Evolutionary conservation across 1,139 yeast species (phyloP), one percentile per base, ranked within the genome.

Genomic region (Eremothecium sinecaudum): DNA sequence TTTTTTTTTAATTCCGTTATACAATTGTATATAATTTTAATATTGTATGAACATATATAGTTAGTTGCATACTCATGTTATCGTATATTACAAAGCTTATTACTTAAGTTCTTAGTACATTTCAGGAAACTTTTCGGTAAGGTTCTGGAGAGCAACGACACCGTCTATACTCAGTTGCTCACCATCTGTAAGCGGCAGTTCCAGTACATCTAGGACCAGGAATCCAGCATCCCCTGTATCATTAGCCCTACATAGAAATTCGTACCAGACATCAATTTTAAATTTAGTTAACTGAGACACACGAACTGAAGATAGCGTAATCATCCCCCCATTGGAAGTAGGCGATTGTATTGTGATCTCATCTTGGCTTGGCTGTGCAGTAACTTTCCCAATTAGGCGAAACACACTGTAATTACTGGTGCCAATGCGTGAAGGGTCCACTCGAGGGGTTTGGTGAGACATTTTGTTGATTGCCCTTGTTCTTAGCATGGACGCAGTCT

Each of bases 401-500:
- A 55, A 55, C 21, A 55, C 54, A 5, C 58, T 46, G 6, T 46
- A 41, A 12, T 38, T 33, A 16, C 41, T 43, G 28, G 37, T 42
- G 16, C 48, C 39, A 5, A 54, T 40, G 24, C 51, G 51, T 21
- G 45, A 42, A n/a, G 60, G 58, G 30, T 51, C 55, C 24, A 55
- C 35, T 37, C 60, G 48, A 22, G 59, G 59, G 4, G 60, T 55
- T 37, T 51, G 57, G 37, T 50, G 51, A 13, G 57, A 50, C 59
- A 53, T 53, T 13, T n/a, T 21, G 17, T 26, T 16, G n/a, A n/a
- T n/a, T n/a, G n/a, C n/a, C n/a, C n/a, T n/a, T n/a, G n/a, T n/a
- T n/a, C n/a, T n/a, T n/a, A n/a, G n/a, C n/a, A n/a, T n/a, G n/a
- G n/a, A n/a, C n/a, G n/a, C n/a, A n/a, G n/a, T n/a, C n/a, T n/a